Conservation (phyloP, 139 green algal species). For the Chlamydomonas sp. region DNA sequence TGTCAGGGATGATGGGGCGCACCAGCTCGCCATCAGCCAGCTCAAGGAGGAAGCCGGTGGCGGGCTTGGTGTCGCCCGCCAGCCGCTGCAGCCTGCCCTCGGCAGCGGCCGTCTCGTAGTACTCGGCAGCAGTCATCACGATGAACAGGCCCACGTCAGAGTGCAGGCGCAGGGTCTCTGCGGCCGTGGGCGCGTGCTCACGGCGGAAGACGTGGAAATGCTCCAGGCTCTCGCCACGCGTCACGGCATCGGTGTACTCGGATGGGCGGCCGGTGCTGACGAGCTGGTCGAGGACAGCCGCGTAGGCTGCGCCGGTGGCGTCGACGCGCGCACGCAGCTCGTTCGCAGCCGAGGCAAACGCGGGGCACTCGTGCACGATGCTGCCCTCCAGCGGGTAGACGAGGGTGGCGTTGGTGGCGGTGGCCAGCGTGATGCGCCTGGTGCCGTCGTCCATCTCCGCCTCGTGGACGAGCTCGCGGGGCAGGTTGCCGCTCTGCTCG, state of each 20-base stretch:
- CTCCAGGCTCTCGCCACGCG: constrained; percentile 17
- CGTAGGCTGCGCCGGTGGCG: constrained; percentile 7
- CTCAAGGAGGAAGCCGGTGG: constrained; percentile 8
- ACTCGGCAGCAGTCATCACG: constrained; percentile 25
- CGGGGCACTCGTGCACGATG: not conserved
- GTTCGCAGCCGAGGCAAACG: not conserved
- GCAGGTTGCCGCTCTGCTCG: too few species aligned
- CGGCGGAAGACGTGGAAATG: constrained; percentile 25
- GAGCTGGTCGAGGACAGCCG: constrained; percentile 12
- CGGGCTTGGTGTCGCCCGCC: not conserved
- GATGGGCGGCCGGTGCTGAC: not conserved
- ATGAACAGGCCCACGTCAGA: constrained; percentile 29
- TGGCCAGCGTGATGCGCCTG: constrained; percentile 11
- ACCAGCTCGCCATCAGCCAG: constrained; percentile 17
- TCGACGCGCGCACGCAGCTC: constrained; percentile 10
- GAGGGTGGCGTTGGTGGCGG: constrained; percentile 6
- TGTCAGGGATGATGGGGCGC: constrained; percentile 9
- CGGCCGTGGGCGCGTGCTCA: not conserved
- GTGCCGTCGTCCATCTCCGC: constrained; percentile 16
- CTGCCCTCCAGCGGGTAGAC: constrained; percentile 2
- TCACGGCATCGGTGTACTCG: not conserved
- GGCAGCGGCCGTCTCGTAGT: too few species aligned
- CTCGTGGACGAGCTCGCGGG: constrained; percentile 11
- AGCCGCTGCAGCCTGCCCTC: constrained; percentile 7
- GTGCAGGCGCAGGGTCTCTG: constrained; percentile 3